Conservation (phyloP, 305 asterid genomes). For the Galium porrigens region DNA sequence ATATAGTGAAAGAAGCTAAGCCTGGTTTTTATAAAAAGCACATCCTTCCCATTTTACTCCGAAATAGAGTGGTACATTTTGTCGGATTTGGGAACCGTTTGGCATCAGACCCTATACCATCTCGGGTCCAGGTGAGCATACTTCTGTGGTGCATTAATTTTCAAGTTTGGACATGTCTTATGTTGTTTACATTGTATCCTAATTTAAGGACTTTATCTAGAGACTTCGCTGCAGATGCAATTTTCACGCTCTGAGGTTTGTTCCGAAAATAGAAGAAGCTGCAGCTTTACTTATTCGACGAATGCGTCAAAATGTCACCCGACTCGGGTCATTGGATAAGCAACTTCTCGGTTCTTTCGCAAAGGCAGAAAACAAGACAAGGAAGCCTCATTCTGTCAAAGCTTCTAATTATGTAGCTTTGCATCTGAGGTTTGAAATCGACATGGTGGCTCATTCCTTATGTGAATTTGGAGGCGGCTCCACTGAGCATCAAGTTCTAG, state of each 20-base stretch:
- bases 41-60: conserved; percentile 80
- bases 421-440: conserved; percentile 92
- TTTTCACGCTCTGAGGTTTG: conserved; percentile 80
- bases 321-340: conserved; percentile 64
- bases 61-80: conserved; percentile 69
- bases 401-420: conserved; percentile 62
- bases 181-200: conserved; percentile 37
- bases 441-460: conserved; percentile 96
- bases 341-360: conserved; percentile 74
- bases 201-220: conserved; percentile 74
- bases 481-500: conserved; percentile 55
- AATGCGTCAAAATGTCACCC: conserved; percentile 74
- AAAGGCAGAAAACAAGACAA: conserved; percentile 31
- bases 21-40: conserved; percentile 75
- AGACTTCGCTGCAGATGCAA: conserved; percentile 99
- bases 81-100: conserved; percentile 97
- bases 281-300: conserved; percentile 71
- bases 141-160: conserved; percentile 10
- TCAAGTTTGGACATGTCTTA: conserved; percentile 16
- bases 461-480: conserved; percentile 93
- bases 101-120: conserved; percentile 93
- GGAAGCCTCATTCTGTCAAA: conserved; percentile 36
- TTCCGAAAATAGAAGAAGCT: conserved; percentile 77
- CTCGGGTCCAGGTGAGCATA: conserved; percentile 52
- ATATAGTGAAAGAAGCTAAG: conserved; percentile 80